Evolutionary conservation across 73 alveolate genomes (phyloP).

Genomic region (Tetrahymena malaccensis): DNA sequence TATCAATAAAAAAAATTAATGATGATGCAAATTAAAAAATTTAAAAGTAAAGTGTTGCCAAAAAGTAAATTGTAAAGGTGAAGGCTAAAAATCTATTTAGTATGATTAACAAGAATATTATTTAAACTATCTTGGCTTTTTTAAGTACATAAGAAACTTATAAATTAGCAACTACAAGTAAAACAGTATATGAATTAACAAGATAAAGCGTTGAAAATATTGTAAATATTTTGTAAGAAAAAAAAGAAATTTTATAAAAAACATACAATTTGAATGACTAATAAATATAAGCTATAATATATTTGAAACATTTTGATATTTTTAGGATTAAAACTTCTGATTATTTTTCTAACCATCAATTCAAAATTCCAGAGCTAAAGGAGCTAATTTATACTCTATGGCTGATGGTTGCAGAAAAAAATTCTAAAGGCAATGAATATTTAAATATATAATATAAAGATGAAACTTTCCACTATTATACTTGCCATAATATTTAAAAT

Average conservation of each 20-base stretch:
- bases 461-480: not conserved
- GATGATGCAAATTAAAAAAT: too few relatives aligned
- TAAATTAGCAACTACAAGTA: not conserved
- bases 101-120: not conserved
- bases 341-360: not conserved
- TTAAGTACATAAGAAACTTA: not conserved
- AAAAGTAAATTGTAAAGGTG: too few relatives aligned
- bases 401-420: not conserved
- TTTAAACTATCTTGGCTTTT: not conserved
- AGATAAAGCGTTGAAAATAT: not conserved
- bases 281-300: not conserved
- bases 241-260: too few relatives aligned
- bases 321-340: not conserved
- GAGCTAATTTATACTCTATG: not conserved
- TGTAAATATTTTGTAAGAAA: not conserved
- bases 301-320: not conserved
- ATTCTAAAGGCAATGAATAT: not conserved
- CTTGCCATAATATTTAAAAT: not conserved
- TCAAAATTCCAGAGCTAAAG: not conserved
- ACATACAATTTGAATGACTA: not conserved
- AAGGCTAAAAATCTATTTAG: not conserved
- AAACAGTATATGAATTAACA: not conserved
- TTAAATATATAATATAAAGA: not conserved
- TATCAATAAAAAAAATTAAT: not conserved
- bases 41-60: not conserved